Evolutionary conservation across 2,329 filamentous ascomycete genomes (phyloP).

Genomic region (Monilinia vaccinii-corymbosi): DNA sequence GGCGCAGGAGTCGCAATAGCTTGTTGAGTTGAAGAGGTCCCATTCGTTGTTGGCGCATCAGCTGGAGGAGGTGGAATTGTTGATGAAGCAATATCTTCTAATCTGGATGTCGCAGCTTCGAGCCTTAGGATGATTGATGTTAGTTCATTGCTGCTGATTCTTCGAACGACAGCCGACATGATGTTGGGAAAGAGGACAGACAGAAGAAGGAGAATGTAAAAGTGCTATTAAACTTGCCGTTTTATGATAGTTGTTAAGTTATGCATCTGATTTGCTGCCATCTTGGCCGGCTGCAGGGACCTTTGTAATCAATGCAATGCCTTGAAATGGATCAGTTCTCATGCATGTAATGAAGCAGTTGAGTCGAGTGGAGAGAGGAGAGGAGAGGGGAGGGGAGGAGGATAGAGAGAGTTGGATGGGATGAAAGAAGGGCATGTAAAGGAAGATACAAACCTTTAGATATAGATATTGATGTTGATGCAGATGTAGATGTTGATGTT

Average conservation of each 20-base stretch:
- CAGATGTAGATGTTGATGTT: too few species aligned
- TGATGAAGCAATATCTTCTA: conserved; percentile 90
- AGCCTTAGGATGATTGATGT: conserved; percentile 52
- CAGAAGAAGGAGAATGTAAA: conserved; percentile 10
- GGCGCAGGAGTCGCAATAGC: conserved; percentile 11
- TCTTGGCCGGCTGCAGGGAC: conserved; percentile 31
- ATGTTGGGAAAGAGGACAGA: conserved; percentile 8
- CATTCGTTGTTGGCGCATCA: conserved; percentile 37
- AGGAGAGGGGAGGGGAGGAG: neutral
- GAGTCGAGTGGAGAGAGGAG: neutral
- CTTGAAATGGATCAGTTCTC: too few species aligned
- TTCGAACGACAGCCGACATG: conserved; percentile 24
- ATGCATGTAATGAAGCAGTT: too few species aligned
- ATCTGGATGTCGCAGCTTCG: conserved; percentile 88
- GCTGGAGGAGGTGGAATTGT: conserved; percentile 48
- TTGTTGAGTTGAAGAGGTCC: conserved; percentile 27
- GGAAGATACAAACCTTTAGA: too few species aligned
- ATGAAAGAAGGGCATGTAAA: too few species aligned
- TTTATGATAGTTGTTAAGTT: conserved; percentile 97
- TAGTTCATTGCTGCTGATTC: conserved; percentile 22
- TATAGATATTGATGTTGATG: too few species aligned
- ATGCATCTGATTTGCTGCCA: conserved; percentile 82
- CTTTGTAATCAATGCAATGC: neutral
- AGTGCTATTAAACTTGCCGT: conserved; percentile 62
- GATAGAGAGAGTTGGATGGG: neutral